Evolutionary conservation across 108 stramenopile genomes (phyloP), one percentile per base, ranked within the genome.

Genomic region (Epithemia pelagica): DNA sequence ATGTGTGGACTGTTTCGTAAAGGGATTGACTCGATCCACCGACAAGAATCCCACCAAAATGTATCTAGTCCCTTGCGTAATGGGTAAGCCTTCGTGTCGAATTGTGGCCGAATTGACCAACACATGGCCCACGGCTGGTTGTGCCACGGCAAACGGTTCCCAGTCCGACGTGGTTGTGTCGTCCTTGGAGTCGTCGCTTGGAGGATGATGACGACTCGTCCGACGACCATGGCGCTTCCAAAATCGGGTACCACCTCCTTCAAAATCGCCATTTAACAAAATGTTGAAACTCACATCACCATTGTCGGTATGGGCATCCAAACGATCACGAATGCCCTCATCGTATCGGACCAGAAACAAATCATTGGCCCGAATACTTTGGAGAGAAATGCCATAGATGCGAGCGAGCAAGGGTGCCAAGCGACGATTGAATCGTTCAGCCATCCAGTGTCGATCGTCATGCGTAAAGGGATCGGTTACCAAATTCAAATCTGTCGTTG

Each of bases 401-500:
- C 82, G 73, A 59, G 80, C 74, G 24, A 85, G 30, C 15, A 73
- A n/a, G 0, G 88, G 88, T 24, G 78, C 62, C 62, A 89, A 71
- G 51, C 88, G 51, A 28, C 73, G 69, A 72, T 89, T 72, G 56
- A 89, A 69, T 52, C 51, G 65, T 26, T 72, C 25, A 19, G 52
- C 52, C 10, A 85, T 32, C 58, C 62, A 84, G 21, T 69, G 59
- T 28, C 77, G 68, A 62, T 85, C 77, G 30, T 77, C 68, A 20
- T 69, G 56, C 18, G 75, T 74, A 62, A 85, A 83, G 20, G 76
- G 81, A 64, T 85, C 88, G 3, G 73, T 75, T 0, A 82, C 74
- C n/a, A 85, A 28, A 57, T 89, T 89, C 57, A 89, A 57, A 66
- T 89, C 88, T 0, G 84, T 85, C 18, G 88, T 89, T 20, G 88